Base-by-base conservation (phyloP, 768 basidiomycete species). In the Crepidotus variabilis region DNA sequence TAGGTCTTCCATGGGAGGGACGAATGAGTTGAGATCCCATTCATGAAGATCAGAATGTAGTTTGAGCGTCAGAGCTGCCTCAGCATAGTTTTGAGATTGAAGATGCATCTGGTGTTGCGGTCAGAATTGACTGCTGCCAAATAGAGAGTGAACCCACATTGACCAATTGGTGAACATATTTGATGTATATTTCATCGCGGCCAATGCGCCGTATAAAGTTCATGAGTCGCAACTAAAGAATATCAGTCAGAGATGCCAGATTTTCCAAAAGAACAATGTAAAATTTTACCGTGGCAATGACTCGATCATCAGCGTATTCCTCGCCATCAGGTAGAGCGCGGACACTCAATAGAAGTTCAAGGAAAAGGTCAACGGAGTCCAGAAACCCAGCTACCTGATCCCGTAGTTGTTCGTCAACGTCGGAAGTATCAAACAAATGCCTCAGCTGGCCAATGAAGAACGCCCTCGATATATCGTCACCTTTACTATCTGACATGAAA, bases 81-180 rank as follows among this genome's bases (percentile, higher is more conserved):
- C 94, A 11, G 92, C 90, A 60, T 90, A 89, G 70, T 94, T 94
- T 65, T 94, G 91, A 14, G 90, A 86, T 72, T 90, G 87, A 1
- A 94, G 75, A 66, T 92, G 92, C 80, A 91, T 91, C 90, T 93
- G 61, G 48, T 56, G 55, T 24, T 57, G 52, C 34, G 28, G 50
- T 57, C 16, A 55, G 49, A 56, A 35, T 51, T n/a, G 43, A 11
- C 24, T 18, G 6, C 22, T 1, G n/a, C 28, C 45, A 51, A 20
- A 33, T 24, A 1, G 50, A 55, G 54, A 59, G n/a, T 22, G 57
- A 18, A 63, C 86, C 62, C 65, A 94, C 91, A 63, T 92, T 90
- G 51, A 96, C 92, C 22, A 97, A 85, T 66, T 95, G 92, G 66
- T 97, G 93, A 21, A 96, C 90, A 68, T 96, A 96, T 80, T 94